These are phyloP conservation scores for Ilyonectria sp. DNA, from an alignment of 2,329 filamentous ascomycete genomes.

Conservation along the genomic window DNA sequence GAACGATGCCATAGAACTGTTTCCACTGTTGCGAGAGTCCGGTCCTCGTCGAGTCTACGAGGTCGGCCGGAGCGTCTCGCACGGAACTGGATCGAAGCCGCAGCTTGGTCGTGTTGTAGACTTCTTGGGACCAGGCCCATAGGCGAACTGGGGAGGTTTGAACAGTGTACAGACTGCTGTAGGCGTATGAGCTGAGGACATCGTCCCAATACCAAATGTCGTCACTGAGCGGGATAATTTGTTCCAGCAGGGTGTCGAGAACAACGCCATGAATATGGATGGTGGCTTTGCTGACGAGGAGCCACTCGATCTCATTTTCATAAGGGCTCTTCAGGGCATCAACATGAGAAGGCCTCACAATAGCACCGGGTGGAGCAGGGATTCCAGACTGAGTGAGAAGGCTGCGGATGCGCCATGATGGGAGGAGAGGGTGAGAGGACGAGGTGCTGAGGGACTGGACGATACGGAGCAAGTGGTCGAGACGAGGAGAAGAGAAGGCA, in stretches of 20 bases:
- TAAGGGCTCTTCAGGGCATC: constrained; percentile 63
- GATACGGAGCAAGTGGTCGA: constrained; percentile 76
- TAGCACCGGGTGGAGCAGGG: constrained; percentile 57
- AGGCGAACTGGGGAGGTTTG: constrained; percentile 87
- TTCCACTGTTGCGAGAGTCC: constrained; percentile 70
- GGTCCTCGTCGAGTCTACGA: constrained; percentile 54
- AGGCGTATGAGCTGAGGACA: constrained; percentile 82
- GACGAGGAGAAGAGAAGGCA: constrained; percentile 66
- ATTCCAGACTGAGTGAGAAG: constrained; percentile 77
- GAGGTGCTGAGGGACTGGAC: constrained; percentile 81
- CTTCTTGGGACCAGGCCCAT: constrained; percentile 79
- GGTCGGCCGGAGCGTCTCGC: constrained; percentile 48
- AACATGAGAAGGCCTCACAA: constrained; percentile 44
- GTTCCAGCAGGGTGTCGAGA: constrained; percentile 82
- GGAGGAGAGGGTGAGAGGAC: constrained; percentile 74
- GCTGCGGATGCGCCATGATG: constrained; percentile 70
- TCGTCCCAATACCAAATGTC: constrained; percentile 98
- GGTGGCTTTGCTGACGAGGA: constrained; percentile 90
- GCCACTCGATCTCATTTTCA: constrained; percentile 89
- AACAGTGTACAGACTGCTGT: constrained; percentile 85
- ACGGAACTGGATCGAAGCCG: constrained; percentile 58
- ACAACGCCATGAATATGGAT: constrained; percentile 91
- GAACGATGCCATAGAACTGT: constrained; percentile 86
- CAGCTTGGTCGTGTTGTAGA: constrained; percentile 74
- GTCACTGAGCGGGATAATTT: constrained; percentile 86